These are phyloP conservation scores for Babesia bovis DNA, from an alignment of 169 alveolate genomes.

Conservation along the genomic window DNA sequence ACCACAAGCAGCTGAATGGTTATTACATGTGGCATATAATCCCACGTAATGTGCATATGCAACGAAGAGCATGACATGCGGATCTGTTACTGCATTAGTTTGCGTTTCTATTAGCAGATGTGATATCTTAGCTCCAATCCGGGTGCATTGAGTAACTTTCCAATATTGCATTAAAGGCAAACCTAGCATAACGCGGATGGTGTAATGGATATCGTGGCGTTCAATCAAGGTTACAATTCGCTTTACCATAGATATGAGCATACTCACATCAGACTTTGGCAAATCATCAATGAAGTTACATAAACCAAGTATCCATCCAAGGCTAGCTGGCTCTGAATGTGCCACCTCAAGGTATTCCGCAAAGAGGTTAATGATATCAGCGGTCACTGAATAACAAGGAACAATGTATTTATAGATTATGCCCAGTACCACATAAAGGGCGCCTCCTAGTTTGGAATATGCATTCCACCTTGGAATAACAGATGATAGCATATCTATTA, in stretches of 20 bases:
- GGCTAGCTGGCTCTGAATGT: not conserved
- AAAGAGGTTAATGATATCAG: slow-evolving; percentile 4
- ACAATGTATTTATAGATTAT: not conserved
- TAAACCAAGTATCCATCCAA: slow-evolving; percentile 32
- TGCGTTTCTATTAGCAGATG: not conserved
- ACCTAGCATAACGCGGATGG: not conserved
- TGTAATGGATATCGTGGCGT: not conserved
- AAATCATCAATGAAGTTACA: slow-evolving; percentile 6
- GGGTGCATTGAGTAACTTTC: not conserved
- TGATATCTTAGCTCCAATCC: not conserved
- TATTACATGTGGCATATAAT: not conserved
- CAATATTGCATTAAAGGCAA: slow-evolving; percentile 26
- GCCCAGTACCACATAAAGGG: slow-evolving; percentile 19
- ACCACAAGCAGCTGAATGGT: not conserved
- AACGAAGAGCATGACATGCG: not conserved
- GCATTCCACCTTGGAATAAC: not conserved
- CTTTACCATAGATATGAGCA: not conserved
- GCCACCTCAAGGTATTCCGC: slow-evolving; percentile 7
- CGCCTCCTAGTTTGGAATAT: slow-evolving; percentile 10
- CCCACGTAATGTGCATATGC: slow-evolving; percentile 30
- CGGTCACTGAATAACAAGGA: slow-evolving; percentile 1
- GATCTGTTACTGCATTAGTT: not conserved
- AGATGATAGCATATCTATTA: not conserved
- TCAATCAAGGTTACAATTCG: not conserved
- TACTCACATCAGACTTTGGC: not conserved